Base-by-base conservation (phyloP, 2,329 filamentous ascomycete genomes). In the Aspergillus flavus region DNA sequence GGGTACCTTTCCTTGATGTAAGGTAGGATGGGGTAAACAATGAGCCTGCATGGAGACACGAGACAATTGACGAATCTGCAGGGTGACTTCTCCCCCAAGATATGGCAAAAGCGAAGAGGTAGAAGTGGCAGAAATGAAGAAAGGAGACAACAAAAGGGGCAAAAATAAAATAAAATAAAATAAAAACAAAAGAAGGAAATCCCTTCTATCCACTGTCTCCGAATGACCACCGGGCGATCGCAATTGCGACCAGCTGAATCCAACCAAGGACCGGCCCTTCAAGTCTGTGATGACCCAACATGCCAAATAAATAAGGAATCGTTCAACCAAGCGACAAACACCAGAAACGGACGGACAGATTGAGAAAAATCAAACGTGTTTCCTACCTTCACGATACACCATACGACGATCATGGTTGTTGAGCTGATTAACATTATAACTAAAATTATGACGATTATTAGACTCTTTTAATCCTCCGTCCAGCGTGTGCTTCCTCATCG, bases 301-400 rank as follows among this genome's bases (percentile, higher is more conserved):
- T 28, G 23, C 23, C 11, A 7, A 30, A 9, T 16, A 50, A 30
- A 5, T 26, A 30, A 30, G 26, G 16, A 50, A 30, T 19, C 19
- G 6, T n/a, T 21, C 28, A 12, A 32, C 10, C 28, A 12, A 32
- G 28, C 2, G 10, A 16, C n/a, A 55, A 41, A 48, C n/a, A 59
- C 53, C 23, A 14, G 61, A 23, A 52, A 52, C 30, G 3, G 50
- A 60, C 46, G 26, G 16, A 66, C 57, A 60, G 36, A 57, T 53
- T 53, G 62, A 64, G 14, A 59, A n/a, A 61, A 61, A 48, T 39
- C 45, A 36, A 32, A 28, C 57, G 28, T 54, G 21, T 11, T 21
- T 45, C 72, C 62, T 71, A 77, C 75, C 71, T 66, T 76, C 73
- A 55, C 64, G 69, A 70, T 71, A 71, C 26, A 67, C 52, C 45